A percentile compares a stretch with the other conserved stretches of the same genome.
These are phyloP conservation scores for Blastobotrys aristatus DNA, from an alignment of 1,139 yeast genomes.

Conservation along the genomic window DNA sequence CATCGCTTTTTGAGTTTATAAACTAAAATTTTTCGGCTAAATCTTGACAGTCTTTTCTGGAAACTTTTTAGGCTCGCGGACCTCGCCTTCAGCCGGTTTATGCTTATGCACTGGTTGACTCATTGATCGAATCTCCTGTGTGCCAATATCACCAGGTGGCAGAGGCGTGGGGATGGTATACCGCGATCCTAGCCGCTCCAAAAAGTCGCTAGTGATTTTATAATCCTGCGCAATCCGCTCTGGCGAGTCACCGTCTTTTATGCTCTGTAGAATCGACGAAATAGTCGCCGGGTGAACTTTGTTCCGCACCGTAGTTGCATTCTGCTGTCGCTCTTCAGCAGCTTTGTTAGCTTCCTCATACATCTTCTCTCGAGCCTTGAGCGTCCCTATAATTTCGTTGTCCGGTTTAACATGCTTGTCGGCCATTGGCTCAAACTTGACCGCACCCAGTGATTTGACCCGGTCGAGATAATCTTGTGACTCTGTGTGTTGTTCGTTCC, in stretches of 20 bases:
- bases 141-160: too few relatives aligned
- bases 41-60: not conserved
- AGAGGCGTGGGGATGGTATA: slow-evolving; percentile 5
- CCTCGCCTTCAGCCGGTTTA: not conserved
- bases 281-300: slow-evolving; percentile 10
- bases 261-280: slow-evolving; percentile 7
- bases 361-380: slow-evolving; percentile 4
- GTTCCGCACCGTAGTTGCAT: not conserved
- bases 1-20: not conserved
- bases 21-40: not conserved
- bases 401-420: not conserved
- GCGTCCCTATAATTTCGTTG: slow-evolving; percentile 4
- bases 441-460: slow-evolving; percentile 10
- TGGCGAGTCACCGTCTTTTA: slow-evolving; percentile 9
- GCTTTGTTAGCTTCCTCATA: slow-evolving; percentile 1
- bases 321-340: not conserved
- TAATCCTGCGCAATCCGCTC: slow-evolving; percentile 9
- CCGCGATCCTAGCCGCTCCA: slow-evolving; percentile 10
- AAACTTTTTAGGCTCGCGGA: not conserved
- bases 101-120: slow-evolving; percentile 4
- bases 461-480: slow-evolving; percentile 9
- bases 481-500: not conserved
- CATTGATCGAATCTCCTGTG: slow-evolving; percentile 5
- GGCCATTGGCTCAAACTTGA: slow-evolving; percentile 6
- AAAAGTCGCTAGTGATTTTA: slow-evolving; percentile 3